Percentiles rank a stretch among this genome's conserved stretches.
phyloP scores from a whole-genome alignment of 768 basidiomycete species.

The Boletus insuetus region DNA sequence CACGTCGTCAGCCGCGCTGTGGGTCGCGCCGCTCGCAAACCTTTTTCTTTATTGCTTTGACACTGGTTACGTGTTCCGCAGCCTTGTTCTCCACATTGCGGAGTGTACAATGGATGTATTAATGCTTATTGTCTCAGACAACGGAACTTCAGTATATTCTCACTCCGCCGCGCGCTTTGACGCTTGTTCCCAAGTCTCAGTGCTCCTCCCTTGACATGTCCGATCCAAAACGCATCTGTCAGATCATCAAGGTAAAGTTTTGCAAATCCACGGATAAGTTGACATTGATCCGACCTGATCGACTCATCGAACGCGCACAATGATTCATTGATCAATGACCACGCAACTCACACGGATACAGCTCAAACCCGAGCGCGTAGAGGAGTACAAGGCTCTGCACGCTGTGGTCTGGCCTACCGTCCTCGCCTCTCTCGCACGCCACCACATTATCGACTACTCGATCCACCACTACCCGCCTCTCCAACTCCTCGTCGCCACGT shows the following conservation, averaged over 20 bases:
- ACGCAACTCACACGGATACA: slow-evolving; percentile 17
- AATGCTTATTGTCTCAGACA: too few relatives aligned
- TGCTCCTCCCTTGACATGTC: too few relatives aligned
- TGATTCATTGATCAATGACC: neutral
- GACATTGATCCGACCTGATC: too few relatives aligned
- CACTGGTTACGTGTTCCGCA: too few relatives aligned
- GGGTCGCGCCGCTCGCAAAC: slow-evolving; percentile 75
- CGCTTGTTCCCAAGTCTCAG: too few relatives aligned
- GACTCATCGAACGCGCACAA: too few relatives aligned
- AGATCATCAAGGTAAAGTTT: slow-evolving; percentile 59
- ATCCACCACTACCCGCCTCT: slow-evolving; percentile 66
- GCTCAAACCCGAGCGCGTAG: slow-evolving; percentile 52
- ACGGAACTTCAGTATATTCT: too few relatives aligned
- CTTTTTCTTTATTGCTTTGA: slow-evolving; percentile 38
- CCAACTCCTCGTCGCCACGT: slow-evolving; percentile 70
- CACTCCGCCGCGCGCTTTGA: too few relatives aligned
- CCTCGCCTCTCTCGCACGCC: slow-evolving; percentile 55
- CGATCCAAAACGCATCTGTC: slow-evolving; percentile 56
- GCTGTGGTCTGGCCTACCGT: slow-evolving; percentile 67
- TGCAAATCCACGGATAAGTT: too few relatives aligned
- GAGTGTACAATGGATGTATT: too few relatives aligned
- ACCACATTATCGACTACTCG: slow-evolving; percentile 73
- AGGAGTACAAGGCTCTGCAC: slow-evolving; percentile 59
- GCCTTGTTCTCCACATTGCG: too few relatives aligned
- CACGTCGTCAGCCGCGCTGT: slow-evolving; percentile 82